A percentile compares a stretch with the other conserved stretches of the same genome.
Evolutionary conservation across 129 eudicot species (phyloP).

Genomic region (Centella asiatica): DNA sequence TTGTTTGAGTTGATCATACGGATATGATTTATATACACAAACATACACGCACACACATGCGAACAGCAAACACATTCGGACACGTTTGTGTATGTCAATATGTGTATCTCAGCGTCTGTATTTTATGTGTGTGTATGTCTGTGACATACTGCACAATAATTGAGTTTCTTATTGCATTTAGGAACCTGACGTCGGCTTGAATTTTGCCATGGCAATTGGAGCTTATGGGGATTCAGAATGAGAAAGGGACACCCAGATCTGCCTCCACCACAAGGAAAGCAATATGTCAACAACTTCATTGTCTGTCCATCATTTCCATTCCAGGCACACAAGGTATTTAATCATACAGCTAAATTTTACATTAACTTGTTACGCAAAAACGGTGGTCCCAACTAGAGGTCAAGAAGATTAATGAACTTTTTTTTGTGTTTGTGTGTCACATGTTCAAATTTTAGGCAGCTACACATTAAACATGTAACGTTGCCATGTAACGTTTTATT

Average conservation of each 20-base stretch:
- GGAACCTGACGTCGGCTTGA: not conserved
- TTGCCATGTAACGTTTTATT: too few relatives aligned
- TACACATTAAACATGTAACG: not conserved
- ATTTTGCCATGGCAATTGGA: constrained; percentile 16
- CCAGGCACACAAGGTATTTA: constrained; percentile 20
- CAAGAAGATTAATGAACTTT: constrained; percentile 5
- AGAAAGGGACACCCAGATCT: constrained; percentile 25
- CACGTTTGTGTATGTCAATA: not conserved
- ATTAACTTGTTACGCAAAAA: constrained; percentile 9
- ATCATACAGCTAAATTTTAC: constrained; percentile 22
- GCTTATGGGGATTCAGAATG: constrained; percentile 22
- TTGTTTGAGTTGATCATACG: too few relatives aligned
- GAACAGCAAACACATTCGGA: too few relatives aligned
- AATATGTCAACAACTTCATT: constrained; percentile 26
- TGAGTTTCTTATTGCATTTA: constrained; percentile 1
- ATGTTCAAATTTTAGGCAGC: not conserved
- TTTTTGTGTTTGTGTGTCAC: too few relatives aligned
- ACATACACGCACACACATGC: too few relatives aligned
- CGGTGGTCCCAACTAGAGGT: constrained; percentile 6
- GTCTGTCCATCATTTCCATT: constrained; percentile 15
- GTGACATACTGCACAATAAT: not conserved
- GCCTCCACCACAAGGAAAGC: constrained; percentile 24
- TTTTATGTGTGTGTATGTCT: not conserved
- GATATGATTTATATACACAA: too few relatives aligned
- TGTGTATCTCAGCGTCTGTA: not conserved